A percentile compares a stretch with the other conserved stretches of the same genome.
Conservation (phyloP, 2,329 filamentous ascomycete species). For the Xylaria sp. region DNA sequence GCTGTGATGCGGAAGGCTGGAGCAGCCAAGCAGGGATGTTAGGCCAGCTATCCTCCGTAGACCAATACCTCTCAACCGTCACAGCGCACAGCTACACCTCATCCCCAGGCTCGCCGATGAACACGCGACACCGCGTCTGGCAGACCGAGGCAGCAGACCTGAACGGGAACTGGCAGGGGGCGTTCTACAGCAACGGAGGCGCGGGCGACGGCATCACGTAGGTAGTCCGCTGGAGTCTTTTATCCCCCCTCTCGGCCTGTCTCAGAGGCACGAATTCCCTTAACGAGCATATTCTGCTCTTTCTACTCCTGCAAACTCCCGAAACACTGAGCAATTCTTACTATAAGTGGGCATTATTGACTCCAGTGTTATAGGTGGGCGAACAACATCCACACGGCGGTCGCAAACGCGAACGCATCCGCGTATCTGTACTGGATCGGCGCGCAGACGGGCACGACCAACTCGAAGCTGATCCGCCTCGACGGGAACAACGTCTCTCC, state of each 20-base stretch:
- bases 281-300: too few species aligned
- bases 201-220: conserved; percentile 52
- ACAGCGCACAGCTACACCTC: conserved; percentile 52
- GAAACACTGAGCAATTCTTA: too few species aligned
- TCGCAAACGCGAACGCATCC: conserved; percentile 57
- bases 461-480: conserved; percentile 37
- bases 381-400: conserved; percentile 53
- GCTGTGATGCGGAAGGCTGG: conserved; percentile 40
- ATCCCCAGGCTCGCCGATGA: conserved; percentile 41
- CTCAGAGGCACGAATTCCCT: too few species aligned
- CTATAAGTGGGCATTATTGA: too few species aligned
- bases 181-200: conserved; percentile 55
- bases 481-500: conserved; percentile 28
- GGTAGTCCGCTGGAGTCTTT: too few species aligned
- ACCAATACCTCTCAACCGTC: conserved; percentile 53
- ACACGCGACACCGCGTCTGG: conserved; percentile 53
- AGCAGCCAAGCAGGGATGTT: conserved; percentile 30
- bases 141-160: conserved; percentile 59
- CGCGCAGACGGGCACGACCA: conserved; percentile 33
- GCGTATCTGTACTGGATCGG: conserved; percentile 58
- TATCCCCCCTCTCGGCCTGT: too few species aligned
- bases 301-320: too few species aligned
- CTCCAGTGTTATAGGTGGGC: too few species aligned
- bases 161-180: conserved; percentile 48
- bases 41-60: conserved; percentile 37